A percentile compares a stretch with the other conserved stretches of the same genome.
Evolutionary conservation across 768 basidiomycete genomes (phyloP).

Genomic region (Pleurotus tuoliensis): DNA sequence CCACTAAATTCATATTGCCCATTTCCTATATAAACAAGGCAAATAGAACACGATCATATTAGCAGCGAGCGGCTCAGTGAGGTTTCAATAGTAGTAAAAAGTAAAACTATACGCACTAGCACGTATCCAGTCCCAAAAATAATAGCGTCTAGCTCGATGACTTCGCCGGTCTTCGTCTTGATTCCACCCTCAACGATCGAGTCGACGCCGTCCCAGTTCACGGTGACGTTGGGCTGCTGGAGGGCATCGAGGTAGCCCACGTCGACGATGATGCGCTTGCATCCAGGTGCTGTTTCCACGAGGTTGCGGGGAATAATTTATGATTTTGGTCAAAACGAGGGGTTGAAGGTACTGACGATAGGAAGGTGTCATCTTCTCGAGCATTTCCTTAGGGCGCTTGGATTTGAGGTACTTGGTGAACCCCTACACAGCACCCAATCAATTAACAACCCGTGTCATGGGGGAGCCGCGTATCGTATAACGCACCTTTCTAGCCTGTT

Average conservation of each 20-base stretch:
- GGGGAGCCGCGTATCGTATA: not conserved
- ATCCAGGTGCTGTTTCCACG: slow-evolving; percentile 44
- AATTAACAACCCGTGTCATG: too few relatives aligned
- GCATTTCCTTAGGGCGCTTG: slow-evolving; percentile 45
- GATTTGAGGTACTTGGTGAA: slow-evolving; percentile 43
- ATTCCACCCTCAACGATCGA: slow-evolving; percentile 46
- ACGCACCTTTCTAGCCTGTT: slow-evolving; percentile 26
- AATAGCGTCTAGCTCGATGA: slow-evolving; percentile 52
- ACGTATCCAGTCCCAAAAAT: slow-evolving; percentile 56
- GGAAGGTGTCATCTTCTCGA: slow-evolving; percentile 43
- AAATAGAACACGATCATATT: too few relatives aligned
- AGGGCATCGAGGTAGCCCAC: slow-evolving; percentile 51
- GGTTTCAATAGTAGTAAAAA: too few relatives aligned
- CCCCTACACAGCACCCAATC: slow-evolving; percentile 20
- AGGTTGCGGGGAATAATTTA: too few relatives aligned
- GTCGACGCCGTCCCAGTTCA: slow-evolving; percentile 50
- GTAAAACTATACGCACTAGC: slow-evolving; percentile 28
- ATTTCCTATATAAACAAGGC: slow-evolving; percentile 25
- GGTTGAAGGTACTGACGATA: slow-evolving; percentile 37
- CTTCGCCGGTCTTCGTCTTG: slow-evolving; percentile 42
- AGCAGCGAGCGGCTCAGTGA: too few relatives aligned
- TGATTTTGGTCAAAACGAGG: not conserved
- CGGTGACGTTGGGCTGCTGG: slow-evolving; percentile 46
- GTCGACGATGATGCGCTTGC: slow-evolving; percentile 62
- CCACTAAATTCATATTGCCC: slow-evolving; percentile 32